phyloP scores from a whole-genome alignment of 495 filamentous ascomycete species.

The Hypomontagnella submonticulosa region DNA sequence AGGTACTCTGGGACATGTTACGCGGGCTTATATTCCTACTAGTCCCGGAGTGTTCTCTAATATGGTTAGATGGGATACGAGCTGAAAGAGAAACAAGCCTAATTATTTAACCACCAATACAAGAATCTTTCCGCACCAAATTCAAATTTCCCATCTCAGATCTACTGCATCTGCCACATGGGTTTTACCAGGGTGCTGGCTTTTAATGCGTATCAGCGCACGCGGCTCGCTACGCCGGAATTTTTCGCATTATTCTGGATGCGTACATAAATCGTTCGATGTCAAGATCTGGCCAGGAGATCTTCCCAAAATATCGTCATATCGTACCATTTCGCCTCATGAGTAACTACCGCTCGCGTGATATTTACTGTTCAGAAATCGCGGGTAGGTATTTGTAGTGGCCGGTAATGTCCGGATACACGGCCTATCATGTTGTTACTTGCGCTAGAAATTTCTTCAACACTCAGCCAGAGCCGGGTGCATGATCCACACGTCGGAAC shows the following conservation, averaged over 20 bases:
- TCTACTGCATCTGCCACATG: slow-evolving; percentile 28
- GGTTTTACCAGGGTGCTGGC: slow-evolving; percentile 13
- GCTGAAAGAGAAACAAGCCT: slow-evolving; percentile 1
- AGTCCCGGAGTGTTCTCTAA: slow-evolving; percentile 15
- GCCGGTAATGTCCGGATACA: slow-evolving; percentile 28
- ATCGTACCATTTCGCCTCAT: slow-evolving; percentile 38
- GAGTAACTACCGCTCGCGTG: slow-evolving; percentile 17
- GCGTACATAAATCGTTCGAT: slow-evolving; percentile 34
- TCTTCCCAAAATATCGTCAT: slow-evolving; percentile 35
- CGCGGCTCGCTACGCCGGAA: slow-evolving; percentile 24
- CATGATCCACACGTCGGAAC: slow-evolving; percentile 22
- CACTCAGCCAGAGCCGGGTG: slow-evolving; percentile 21
- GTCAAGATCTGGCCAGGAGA: slow-evolving; percentile 24
- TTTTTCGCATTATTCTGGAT: slow-evolving; percentile 35
- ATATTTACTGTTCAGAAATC: slow-evolving; percentile 9
- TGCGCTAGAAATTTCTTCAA: slow-evolving; percentile 25
- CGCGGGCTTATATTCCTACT: slow-evolving; percentile 5
- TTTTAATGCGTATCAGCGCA: slow-evolving; percentile 22
- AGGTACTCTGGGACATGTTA: background rate
- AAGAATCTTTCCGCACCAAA: slow-evolving; percentile 3
- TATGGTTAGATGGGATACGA: slow-evolving; percentile 6
- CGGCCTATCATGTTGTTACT: slow-evolving; percentile 11
- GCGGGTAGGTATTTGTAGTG: background rate
- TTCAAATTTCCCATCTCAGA: slow-evolving; percentile 20
- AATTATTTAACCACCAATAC: slow-evolving; percentile 2